Base-by-base conservation (phyloP, 352 stramenopile genomes). In the Pythium insidiosum region DNA sequence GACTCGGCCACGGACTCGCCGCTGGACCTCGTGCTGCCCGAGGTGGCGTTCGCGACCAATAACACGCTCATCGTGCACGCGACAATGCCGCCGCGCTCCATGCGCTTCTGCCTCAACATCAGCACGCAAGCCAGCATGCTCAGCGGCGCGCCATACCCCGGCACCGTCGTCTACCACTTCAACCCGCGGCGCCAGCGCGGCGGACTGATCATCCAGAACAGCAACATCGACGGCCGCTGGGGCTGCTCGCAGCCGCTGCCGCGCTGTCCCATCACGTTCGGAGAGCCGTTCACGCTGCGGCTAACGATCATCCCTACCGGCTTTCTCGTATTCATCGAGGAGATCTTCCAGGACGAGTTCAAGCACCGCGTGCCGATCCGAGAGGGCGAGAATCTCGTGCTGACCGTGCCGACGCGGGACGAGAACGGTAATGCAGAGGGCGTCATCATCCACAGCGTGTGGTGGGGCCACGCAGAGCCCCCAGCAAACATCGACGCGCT, bases 21-120 rank as follows among this genome's bases (percentile, higher is more conserved):
- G 13, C 49, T 91, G 18, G 69, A 85, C 43, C 47, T 91, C 9
- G 70, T 83, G 37, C 64, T 91, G 1, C 69, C 79, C 0, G 76
- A 88, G 56, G 65, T 85, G 6, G 79, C 75, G 6, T 88, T 91
- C 41, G 69, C 69, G 5, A 88, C 79, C 26, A 91, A 91, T 43
- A 91, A 91, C 59, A 91, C 79, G 61, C 61, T 91, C 23, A 79
- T 91, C 43, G 72, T 91, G 16, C 75, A 91, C 47, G 76, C 70
- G 18, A 88, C 73, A 10, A 66, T 91, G 47, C 74, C 75, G 2
- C 41, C 61, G 20, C 60, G 70, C 18, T 84, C 76, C 15, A 68
- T 66, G 9, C 68, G 74, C 10, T 91, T 67, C 50, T 88, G 78
- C 39, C 80, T 91, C 43, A 91, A 88, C 50, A 60, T 91, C 28